phyloP scores from a whole-genome alignment of 1,139 yeast species.

The Yamadazyma blattariae region DNA sequence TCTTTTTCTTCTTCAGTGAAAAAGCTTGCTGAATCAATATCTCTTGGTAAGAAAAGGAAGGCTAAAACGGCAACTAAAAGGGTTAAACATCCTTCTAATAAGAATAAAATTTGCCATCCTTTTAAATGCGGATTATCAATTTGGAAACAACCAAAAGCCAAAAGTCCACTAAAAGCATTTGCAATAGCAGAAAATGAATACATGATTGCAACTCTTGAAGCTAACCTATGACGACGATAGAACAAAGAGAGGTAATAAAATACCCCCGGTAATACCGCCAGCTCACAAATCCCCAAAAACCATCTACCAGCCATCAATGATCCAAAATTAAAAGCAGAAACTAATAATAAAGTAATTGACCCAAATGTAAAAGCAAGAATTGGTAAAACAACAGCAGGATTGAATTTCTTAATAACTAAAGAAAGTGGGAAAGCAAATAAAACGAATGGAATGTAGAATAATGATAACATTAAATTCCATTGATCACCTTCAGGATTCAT shows the following conservation, averaged over 20 bases:
- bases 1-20: constrained; percentile 24
- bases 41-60: constrained; percentile 27
- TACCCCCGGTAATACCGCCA: constrained; percentile 28
- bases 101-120: constrained; percentile 67
- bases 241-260: constrained; percentile 29
- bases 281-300: constrained; percentile 26
- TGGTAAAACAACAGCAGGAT: constrained; percentile 27
- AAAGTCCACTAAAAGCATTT: constrained; percentile 22
- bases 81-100: constrained; percentile 62
- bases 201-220: constrained; percentile 23
- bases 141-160: constrained; percentile 29
- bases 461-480: constrained; percentile 28
- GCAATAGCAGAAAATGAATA: constrained; percentile 28
- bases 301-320: constrained; percentile 26
- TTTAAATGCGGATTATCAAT: constrained; percentile 18
- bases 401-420: constrained; percentile 25
- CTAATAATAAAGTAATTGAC: constrained; percentile 22
- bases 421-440: constrained; percentile 34
- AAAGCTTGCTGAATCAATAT: constrained; percentile 24
- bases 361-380: constrained; percentile 30
- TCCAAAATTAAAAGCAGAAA: constrained; percentile 22
- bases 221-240: constrained; percentile 25
- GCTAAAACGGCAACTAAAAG: constrained; percentile 50
- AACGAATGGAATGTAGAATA: constrained; percentile 30
- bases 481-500: constrained; percentile 23